Evolutionary conservation across 257 asterid genomes (phyloP).

Genomic region (Marsdenia floribunda): DNA sequence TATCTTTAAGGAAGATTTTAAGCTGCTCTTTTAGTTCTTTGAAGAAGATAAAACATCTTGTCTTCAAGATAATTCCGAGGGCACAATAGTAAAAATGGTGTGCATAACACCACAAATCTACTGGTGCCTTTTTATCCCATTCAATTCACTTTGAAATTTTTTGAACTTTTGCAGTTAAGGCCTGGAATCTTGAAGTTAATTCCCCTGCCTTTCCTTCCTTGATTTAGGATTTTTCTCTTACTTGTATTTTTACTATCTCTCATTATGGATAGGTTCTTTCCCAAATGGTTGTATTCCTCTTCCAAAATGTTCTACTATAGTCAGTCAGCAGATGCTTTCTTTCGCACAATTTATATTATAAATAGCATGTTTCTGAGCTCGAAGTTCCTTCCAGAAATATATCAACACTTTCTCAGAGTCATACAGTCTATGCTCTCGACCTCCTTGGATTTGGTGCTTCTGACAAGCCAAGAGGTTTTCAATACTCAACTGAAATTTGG

Average conservation of each 20-base stretch:
- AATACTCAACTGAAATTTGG: constrained; percentile 78
- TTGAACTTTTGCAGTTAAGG: not conserved
- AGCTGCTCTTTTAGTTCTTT: too few relatives aligned
- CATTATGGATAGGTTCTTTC: not conserved
- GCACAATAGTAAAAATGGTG: too few relatives aligned
- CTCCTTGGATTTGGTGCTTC: constrained; percentile 97
- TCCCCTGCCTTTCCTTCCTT: not conserved
- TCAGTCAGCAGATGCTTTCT: not conserved
- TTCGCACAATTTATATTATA: not conserved
- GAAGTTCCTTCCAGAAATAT: constrained; percentile 53
- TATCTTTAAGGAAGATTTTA: too few relatives aligned
- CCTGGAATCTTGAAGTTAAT: not conserved
- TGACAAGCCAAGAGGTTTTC: constrained; percentile 80
- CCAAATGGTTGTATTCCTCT: not conserved
- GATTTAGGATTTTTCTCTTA: not conserved
- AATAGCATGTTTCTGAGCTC: not conserved
- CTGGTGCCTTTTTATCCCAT: not conserved
- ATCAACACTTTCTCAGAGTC: constrained; percentile 49
- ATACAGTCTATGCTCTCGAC: constrained; percentile 74
- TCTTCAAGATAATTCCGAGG: too few relatives aligned
- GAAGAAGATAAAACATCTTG: too few relatives aligned
- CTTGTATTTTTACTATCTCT: not conserved
- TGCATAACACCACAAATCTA: too few relatives aligned
- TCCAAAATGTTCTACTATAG: not conserved
- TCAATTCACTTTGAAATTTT: not conserved